Base-by-base conservation (phyloP, 768 basidiomycete species). In the Leccinum uliginosum region DNA sequence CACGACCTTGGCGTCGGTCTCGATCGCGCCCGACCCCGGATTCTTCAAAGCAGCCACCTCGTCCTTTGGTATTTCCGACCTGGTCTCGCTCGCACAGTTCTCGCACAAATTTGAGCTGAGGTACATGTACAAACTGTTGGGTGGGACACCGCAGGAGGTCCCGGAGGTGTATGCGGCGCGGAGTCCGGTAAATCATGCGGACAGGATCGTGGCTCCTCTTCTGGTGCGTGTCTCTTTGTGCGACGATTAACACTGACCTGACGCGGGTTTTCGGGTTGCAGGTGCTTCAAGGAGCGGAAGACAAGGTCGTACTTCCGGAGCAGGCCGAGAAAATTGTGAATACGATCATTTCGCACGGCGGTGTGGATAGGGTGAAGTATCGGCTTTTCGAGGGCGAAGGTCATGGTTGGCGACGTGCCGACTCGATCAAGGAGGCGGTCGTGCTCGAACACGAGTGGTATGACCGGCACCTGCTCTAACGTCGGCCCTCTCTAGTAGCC, bases 41-140 rank as follows among this genome's bases (percentile, higher is more conserved):
- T 73, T 67, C 10, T 76, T 78, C 24, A 89, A 86, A 61, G 80
- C 86, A 0, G 88, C 83, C 0, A 78, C 83, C 3, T 84, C 83
- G 0, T 73, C 72, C n/a, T 93, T 78, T 62, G 91, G 91, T 0
- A 74, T 93, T 47, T 84, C 84, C 0, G 85, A 91, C 63, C 70
- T 92, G 30, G 67, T 67, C 11, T 75, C 68, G 50, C 75, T 92
- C 9, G 79, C 76, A 3, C 74, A 80, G 44, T 82, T 83, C 57
- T 86, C 87, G 6, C 89, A 92, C 73, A 93, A 88, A 67, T 87
- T 86, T 52, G 83, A 87, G 68, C 77, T 78, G 46, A 71, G 72
- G 47, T 87, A 86, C 65, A 67, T 83, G 62, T 74, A 77, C 56
- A 82, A 81, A 64, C 74, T 91, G 17, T 59, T 90, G n/a, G 88